Evolutionary conservation across 495 filamentous ascomycete species (phyloP).

Genomic region (Astrothelium subdiscretum): DNA sequence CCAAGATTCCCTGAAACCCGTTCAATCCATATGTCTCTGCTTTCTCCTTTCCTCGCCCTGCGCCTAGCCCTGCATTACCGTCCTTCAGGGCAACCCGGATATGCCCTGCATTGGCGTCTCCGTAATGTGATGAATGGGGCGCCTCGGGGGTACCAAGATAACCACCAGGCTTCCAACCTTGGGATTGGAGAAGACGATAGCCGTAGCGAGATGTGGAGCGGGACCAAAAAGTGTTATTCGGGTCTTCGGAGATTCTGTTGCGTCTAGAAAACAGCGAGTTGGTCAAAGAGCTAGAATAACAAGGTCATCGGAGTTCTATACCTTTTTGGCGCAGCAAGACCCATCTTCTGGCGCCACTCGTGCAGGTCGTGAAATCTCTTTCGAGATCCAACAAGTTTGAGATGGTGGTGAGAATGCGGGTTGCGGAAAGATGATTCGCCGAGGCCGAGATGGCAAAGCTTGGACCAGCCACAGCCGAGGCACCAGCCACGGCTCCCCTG

Average conservation of each 20-base stretch:
- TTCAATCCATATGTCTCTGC: slow-evolving; percentile 72
- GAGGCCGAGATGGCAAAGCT: not conserved
- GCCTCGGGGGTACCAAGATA: slow-evolving; percentile 66
- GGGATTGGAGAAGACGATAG: slow-evolving; percentile 70
- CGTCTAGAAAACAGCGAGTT: slow-evolving; percentile 53
- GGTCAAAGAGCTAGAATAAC: not conserved
- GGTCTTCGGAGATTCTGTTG: slow-evolving; percentile 73
- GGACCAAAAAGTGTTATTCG: slow-evolving; percentile 88
- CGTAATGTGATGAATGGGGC: slow-evolving; percentile 60
- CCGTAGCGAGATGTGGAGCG: slow-evolving; percentile 71
- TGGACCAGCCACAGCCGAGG: not conserved
- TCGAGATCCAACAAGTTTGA: not conserved
- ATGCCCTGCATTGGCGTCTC: slow-evolving; percentile 61
- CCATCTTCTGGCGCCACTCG: slow-evolving; percentile 8
- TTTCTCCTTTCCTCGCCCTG: slow-evolving; percentile 43
- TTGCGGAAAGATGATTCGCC: slow-evolving; percentile 1
- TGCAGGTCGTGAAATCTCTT: not conserved
- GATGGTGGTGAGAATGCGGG: not conserved
- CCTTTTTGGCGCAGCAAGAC: slow-evolving; percentile 18
- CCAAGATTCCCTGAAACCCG: slow-evolving; percentile 71
- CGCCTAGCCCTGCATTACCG: slow-evolving; percentile 79
- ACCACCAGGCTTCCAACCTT: slow-evolving; percentile 82
- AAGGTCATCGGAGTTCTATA: not conserved
- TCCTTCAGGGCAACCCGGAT: slow-evolving; percentile 76
- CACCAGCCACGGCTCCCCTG: too few species aligned